Base-by-base conservation (phyloP, 2,329 filamentous ascomycete genomes). In the Diaporthe batatas region DNA sequence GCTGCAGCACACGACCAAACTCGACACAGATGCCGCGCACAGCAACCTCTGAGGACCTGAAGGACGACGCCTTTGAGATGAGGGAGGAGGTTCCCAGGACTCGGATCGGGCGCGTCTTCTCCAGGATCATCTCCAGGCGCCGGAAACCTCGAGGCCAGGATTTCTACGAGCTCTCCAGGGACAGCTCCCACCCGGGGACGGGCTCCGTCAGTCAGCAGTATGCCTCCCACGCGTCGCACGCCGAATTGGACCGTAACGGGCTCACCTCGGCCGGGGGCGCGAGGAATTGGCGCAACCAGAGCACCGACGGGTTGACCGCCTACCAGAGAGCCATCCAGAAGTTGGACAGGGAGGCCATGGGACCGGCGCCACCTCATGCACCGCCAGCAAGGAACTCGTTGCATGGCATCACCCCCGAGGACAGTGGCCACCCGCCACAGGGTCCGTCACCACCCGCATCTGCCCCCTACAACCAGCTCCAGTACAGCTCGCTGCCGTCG, bases 291-390 rank as follows among this genome's bases (percentile, higher is more conserved):
- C 86, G 7, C 83, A 83, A 0, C 83, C 82, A 0, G 82, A 84
- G 32, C 42, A 80, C 82, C 0, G 80, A 83, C 3, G 80, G 80
- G 25, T 72, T 86, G 47, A 86, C 82, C 54, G 81, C 85, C 1
- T 91, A 90, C 73, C 87, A 91, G 72, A 76, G 84, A 16, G 86
- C 86, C 0, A 82, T 84, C 73, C 82, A 83, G 72, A 90, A 88
- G 77, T 77, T 90, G 39, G 86, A 88, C 21, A 82, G 83, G 59
- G 86, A 88, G 73, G 82, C 88, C 36, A 84, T 86, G 74, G 85
- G 87, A 0, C 85, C 86, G 1, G 84, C 86, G 7, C 86, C 87
- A 6, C 83, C 83, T 11, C 89, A 89, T 76, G 81, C 81, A 0
- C 85, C 85, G n/a, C 80, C 78, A 16, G 77, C 78, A 64, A 80